A percentile compares a stretch with the other conserved stretches of the same genome.
Evolutionary conservation across 495 filamentous ascomycete genomes (phyloP).

Genomic region (Podospora fimiseda): DNA sequence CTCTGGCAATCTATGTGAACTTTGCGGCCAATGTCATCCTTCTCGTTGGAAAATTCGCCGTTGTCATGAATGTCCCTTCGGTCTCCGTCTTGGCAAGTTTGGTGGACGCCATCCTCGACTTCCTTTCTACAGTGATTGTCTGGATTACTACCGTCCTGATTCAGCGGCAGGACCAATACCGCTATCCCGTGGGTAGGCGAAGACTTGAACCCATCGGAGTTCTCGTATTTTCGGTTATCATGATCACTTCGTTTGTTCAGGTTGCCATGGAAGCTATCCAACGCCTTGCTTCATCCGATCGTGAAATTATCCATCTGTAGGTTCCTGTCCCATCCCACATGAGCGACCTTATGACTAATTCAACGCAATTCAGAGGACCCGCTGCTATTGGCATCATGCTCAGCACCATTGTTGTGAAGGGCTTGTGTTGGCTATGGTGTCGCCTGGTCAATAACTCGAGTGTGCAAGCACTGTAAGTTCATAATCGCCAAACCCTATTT

Average conservation of each 20-base stretch:
- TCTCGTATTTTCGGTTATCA: constrained; percentile 73
- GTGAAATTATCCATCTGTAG: constrained; percentile 61
- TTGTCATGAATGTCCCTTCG: constrained; percentile 70
- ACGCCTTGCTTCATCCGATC: constrained; percentile 58
- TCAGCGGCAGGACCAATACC: constrained; percentile 64
- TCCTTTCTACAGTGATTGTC: constrained; percentile 77
- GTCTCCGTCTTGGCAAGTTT: constrained; percentile 84
- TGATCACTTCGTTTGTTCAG: constrained; percentile 84
- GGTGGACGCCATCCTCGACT: constrained; percentile 84
- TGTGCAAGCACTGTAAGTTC: constrained; percentile 71
- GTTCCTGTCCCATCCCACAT: not conserved
- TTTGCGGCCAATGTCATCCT: constrained; percentile 75
- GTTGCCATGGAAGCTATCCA: constrained; percentile 67
- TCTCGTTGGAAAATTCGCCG: constrained; percentile 71
- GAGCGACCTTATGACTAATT: not conserved
- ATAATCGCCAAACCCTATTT: too few species aligned
- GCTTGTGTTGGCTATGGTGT: constrained; percentile 84
- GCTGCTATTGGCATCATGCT: constrained; percentile 78
- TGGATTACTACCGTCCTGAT: constrained; percentile 78
- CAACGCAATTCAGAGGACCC: constrained; percentile 35
- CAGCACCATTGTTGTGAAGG: constrained; percentile 73
- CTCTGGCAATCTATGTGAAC: constrained; percentile 78
- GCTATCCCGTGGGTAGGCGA: constrained; percentile 76
- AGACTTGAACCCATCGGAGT: constrained; percentile 71
- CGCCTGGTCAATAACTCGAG: constrained; percentile 81